These are phyloP conservation scores for Sugiyamaella chiloensis DNA, from an alignment of 805 yeast species.

Conservation along the genomic window DNA sequence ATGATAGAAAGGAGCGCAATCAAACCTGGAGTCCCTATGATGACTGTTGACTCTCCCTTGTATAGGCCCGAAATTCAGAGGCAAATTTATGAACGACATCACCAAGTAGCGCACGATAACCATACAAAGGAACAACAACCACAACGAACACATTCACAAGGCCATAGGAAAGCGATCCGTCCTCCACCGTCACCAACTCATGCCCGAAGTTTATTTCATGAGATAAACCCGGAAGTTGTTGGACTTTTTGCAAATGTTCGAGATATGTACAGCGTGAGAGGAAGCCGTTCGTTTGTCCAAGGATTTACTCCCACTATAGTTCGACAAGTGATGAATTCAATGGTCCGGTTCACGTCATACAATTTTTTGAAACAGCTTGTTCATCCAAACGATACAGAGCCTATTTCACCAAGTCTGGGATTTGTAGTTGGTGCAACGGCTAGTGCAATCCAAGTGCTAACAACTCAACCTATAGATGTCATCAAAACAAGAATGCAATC, in stretches of 20 bases:
- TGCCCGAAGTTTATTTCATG: conserved; percentile 22
- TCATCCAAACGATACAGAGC: conserved; percentile 25
- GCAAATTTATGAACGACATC: not conserved
- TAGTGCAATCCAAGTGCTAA: conserved; percentile 66
- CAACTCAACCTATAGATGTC: conserved; percentile 87
- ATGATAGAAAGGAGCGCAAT: conserved; percentile 25
- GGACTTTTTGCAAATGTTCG: conserved; percentile 27
- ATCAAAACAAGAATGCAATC: conserved; percentile 85
- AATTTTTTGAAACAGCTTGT: conserved; percentile 67
- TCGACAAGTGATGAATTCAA: conserved; percentile 75
- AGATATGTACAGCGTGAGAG: conserved; percentile 71
- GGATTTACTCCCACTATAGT: conserved; percentile 80
- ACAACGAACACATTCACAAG: not conserved
- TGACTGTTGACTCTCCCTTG: conserved; percentile 9
- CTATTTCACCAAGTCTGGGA: conserved; percentile 31
- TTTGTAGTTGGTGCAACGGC: conserved; percentile 55
- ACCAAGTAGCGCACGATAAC: not conserved
- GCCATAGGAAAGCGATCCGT: conserved; percentile 17
- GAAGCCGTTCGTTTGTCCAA: conserved; percentile 72
- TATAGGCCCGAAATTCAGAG: too few relatives aligned
- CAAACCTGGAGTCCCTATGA: conserved; percentile 2
- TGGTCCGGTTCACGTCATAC: conserved; percentile 81
- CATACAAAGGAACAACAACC: not conserved
- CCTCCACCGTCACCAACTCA: conserved; percentile 32
- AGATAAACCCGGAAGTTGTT: conserved; percentile 29